phyloP scores from a whole-genome alignment of 345 rosid genomes.

The Eutrema heterophyllum region DNA sequence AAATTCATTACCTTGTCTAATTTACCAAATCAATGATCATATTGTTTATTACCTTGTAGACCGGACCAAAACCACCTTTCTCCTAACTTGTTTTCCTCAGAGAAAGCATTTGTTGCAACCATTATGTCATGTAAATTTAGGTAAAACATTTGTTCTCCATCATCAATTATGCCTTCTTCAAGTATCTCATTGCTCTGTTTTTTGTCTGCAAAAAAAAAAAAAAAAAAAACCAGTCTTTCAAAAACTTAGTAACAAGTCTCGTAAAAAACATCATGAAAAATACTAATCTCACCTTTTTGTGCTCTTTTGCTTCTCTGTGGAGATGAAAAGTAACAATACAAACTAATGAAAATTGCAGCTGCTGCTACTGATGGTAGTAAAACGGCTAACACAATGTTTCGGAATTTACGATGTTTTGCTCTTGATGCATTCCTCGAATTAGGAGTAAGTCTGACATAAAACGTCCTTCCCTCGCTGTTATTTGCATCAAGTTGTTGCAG shows the following conservation, averaged over 20 bases:
- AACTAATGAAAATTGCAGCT: not conserved
- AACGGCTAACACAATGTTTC: not conserved
- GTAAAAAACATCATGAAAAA: not conserved
- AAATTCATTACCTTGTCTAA: not conserved
- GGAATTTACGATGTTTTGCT: not conserved
- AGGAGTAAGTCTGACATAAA: slow-evolving; percentile 42
- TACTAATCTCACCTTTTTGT: not conserved
- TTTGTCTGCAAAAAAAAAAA: not conserved
- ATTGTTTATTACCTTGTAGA: not conserved
- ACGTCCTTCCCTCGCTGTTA: slow-evolving; percentile 23
- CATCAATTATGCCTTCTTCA: not conserved
- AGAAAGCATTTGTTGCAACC: not conserved
- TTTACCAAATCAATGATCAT: not conserved
- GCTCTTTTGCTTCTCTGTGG: not conserved
- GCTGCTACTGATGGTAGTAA: not conserved
- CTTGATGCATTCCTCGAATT: not conserved
- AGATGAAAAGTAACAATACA: not conserved
- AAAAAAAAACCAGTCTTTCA: not conserved
- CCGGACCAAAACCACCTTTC: slow-evolving; percentile 10
- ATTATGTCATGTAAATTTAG: not conserved
- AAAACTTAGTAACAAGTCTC: not conserved
- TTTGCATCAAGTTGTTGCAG: slow-evolving; percentile 27
- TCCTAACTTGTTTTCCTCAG: not conserved
- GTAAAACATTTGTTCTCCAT: not conserved
- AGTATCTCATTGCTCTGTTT: not conserved